Evolutionary conservation across 192 early-diverging fungal species (phyloP).

Genomic region (Phycomyces blakesleeanus): DNA sequence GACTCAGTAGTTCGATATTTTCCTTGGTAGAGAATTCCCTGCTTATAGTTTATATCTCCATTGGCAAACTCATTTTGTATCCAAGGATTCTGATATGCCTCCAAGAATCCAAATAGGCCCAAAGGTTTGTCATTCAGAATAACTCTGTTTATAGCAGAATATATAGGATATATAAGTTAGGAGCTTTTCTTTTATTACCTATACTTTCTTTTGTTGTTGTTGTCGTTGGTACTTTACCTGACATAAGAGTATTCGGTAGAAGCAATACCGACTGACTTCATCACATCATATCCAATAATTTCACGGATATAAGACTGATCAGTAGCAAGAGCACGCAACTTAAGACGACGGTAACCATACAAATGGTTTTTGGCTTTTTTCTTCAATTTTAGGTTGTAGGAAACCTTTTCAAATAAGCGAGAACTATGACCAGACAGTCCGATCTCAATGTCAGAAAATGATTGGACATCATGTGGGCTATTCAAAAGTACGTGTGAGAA

Average conservation of each 20-base stretch:
- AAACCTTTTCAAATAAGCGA: not conserved
- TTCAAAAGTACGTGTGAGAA: not conserved
- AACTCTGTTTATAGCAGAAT: not conserved
- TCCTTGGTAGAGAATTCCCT: slow-evolving; percentile 11
- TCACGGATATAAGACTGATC: slow-evolving; percentile 12
- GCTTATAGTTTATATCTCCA: slow-evolving; percentile 1
- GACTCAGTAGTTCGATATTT: too few species aligned
- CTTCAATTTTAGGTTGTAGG: slow-evolving; percentile 4
- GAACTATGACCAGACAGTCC: slow-evolving; percentile 8
- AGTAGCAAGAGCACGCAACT: slow-evolving; percentile 10
- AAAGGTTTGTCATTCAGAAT: slow-evolving; percentile 8
- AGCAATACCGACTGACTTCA: not conserved
- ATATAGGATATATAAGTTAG: too few species aligned
- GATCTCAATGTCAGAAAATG: not conserved
- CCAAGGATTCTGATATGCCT: slow-evolving; percentile 10
- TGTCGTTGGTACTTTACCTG: too few species aligned
- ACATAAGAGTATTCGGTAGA: not conserved
- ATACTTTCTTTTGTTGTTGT: too few species aligned
- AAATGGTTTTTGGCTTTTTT: not conserved
- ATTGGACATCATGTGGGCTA: slow-evolving; percentile 2
- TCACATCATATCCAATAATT: not conserved
- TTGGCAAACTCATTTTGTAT: not conserved
- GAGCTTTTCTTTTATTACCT: too few species aligned
- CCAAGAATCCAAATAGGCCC: slow-evolving; percentile 8
- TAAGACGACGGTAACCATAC: slow-evolving; percentile 4